These are phyloP conservation scores for Comarum palustre DNA, from an alignment of 306 rosid genomes.

Conservation along the genomic window DNA sequence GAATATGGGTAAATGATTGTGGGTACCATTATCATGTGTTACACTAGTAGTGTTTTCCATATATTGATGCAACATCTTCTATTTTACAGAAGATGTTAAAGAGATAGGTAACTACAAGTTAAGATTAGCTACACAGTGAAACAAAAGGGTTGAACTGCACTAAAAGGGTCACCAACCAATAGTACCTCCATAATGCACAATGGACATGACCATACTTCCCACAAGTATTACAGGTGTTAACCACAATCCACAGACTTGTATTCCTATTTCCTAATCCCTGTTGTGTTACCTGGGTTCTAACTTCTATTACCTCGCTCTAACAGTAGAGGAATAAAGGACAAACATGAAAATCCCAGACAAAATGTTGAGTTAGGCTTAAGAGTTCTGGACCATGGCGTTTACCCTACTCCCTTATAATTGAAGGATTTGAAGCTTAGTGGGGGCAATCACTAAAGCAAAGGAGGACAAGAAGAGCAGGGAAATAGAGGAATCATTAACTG, in stretches of 20 bases:
- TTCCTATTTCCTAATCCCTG: neutral
- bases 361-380: neutral
- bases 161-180: neutral
- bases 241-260: neutral
- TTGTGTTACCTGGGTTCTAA: neutral
- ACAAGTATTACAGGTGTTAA: neutral
- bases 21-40: neutral
- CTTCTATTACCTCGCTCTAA: too few relatives aligned
- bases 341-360: neutral
- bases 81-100: too few relatives aligned
- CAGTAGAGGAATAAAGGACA: neutral
- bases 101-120: neutral
- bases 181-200: neutral
- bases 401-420: conserved; percentile 6
- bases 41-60: neutral
- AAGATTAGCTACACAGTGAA: neutral
- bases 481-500: conserved; percentile 15
- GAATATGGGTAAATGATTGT: neutral
- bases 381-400: neutral
- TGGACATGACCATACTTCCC: neutral
- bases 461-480: neutral
- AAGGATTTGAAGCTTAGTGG: conserved; percentile 23
- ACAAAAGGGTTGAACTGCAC: neutral
- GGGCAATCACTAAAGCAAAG: conserved; percentile 20
- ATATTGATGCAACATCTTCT: too few relatives aligned